phyloP scores from a whole-genome alignment of 768 basidiomycete species.

The Phylloporus arenicola region DNA sequence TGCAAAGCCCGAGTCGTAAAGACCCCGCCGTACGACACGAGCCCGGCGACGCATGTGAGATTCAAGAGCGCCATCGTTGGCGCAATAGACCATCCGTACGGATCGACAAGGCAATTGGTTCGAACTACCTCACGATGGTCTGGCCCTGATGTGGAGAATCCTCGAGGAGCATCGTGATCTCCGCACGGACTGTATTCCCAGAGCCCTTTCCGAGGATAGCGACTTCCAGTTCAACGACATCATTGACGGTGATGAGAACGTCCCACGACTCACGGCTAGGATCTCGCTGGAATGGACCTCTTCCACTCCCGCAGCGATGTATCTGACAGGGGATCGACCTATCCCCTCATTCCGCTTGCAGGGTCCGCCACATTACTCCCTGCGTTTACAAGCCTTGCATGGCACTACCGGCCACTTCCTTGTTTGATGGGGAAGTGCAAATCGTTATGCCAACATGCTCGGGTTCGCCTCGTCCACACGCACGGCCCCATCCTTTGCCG shows the following conservation, averaged over 20 bases:
- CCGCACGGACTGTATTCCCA: slow-evolving; percentile 3
- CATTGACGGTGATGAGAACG: not conserved
- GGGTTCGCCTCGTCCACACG: slow-evolving; percentile 3
- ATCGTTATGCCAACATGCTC: not conserved
- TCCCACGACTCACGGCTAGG: not conserved
- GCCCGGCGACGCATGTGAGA: too few relatives aligned
- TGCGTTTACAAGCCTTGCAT: not conserved
- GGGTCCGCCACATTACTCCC: not conserved
- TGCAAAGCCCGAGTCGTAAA: too few relatives aligned
- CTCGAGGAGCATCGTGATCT: slow-evolving; percentile 13
- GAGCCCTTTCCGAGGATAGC: slow-evolving; percentile 1
- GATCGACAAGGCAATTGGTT: too few relatives aligned
- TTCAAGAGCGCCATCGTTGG: too few relatives aligned
- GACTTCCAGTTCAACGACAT: not conserved
- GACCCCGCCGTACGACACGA: too few relatives aligned
- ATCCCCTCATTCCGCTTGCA: slow-evolving; percentile 4
- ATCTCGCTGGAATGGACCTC: not conserved
- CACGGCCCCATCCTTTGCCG: not conserved
- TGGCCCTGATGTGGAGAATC: too few relatives aligned
- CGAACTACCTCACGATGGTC: not conserved
- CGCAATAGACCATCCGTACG: too few relatives aligned
- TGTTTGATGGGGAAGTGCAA: not conserved
- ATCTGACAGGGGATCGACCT: slow-evolving; percentile 3
- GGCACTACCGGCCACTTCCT: not conserved
- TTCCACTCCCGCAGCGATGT: not conserved